A percentile compares a stretch with the other conserved stretches of the same genome.
These are phyloP conservation scores for Neotropicomus parvogracilis DNA, from an alignment of 1,284 basidiomycete species.

Conservation along the genomic window DNA sequence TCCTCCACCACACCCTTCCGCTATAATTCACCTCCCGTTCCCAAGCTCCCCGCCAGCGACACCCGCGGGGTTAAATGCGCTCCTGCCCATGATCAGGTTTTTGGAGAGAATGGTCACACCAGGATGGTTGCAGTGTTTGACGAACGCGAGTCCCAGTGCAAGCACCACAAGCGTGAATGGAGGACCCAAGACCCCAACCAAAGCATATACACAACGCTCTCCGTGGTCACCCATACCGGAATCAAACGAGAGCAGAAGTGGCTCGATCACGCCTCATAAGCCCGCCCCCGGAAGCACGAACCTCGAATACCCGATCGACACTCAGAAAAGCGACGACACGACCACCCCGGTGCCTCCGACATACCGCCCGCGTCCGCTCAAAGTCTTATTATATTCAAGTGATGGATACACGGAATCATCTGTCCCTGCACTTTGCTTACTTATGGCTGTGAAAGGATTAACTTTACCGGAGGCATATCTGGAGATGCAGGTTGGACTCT, in stretches of 20 bases:
- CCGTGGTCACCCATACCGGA: constrained; percentile 29
- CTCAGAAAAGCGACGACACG: constrained; percentile 8
- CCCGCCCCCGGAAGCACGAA: constrained; percentile 2
- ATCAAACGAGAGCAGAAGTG: constrained; percentile 17
- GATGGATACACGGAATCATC: constrained; percentile 91
- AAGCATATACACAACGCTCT: constrained; percentile 12
- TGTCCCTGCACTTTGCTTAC: constrained; percentile 80
- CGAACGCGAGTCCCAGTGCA: constrained; percentile 1
- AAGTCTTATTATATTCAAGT: constrained; percentile 70
- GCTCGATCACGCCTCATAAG: constrained; percentile 12
- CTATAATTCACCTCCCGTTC: constrained; percentile 71
- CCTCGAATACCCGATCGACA: constrained; percentile 18
- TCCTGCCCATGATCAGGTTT: constrained; percentile 59
- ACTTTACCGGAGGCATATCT: constrained; percentile 87
- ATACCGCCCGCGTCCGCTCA: constrained; percentile 53
- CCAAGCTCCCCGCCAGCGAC: constrained; percentile 59
- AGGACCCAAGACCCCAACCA: constrained; percentile 12
- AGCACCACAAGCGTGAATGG: constrained; percentile 3
- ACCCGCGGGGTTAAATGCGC: constrained; percentile 44
- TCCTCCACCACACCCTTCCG: constrained; percentile 64
- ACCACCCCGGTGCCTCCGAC: constrained; percentile 6
- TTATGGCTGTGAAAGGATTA: constrained; percentile 78
- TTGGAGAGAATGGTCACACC: constrained; percentile 58
- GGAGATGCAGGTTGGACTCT: constrained; percentile 57
- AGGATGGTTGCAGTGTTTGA: constrained; percentile 30